These are phyloP conservation scores for Aspergillus aculeatus DNA, from an alignment of 2,329 filamentous ascomycete species.

Conservation along the genomic window DNA sequence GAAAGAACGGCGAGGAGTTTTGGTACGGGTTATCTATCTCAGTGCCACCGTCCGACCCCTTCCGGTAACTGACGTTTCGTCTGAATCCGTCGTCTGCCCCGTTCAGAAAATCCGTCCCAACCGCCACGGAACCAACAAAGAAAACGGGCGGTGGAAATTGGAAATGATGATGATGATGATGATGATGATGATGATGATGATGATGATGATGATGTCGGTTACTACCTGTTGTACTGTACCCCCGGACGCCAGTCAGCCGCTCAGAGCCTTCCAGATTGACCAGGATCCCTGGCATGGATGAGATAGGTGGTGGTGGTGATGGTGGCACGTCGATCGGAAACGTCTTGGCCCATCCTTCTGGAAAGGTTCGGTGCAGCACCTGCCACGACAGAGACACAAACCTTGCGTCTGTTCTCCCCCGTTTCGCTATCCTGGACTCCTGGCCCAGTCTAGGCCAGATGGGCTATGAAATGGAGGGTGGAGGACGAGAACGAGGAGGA, in stretches of 20 bases:
- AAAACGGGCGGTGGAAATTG: background rate
- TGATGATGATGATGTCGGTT: conserved; percentile 8
- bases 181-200: conserved; percentile 5
- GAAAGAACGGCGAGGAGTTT: background rate
- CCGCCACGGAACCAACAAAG: background rate
- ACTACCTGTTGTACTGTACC: conserved; percentile 5
- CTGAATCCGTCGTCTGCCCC: conserved; percentile 4
- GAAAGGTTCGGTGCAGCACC: conserved; percentile 36
- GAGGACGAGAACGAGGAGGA: background rate
- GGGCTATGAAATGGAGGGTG: background rate
- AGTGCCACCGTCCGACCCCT: conserved; percentile 3
- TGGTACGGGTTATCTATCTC: background rate
- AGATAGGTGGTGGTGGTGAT: conserved; percentile 13
- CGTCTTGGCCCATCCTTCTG: conserved; percentile 29
- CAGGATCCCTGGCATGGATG: conserved; percentile 1
- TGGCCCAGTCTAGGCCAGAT: background rate
- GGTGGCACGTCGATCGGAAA: conserved; percentile 18
- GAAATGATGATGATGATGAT: conserved; percentile 4
- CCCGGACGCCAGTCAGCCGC: background rate
- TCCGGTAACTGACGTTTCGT: conserved; percentile 6
- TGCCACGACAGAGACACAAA: background rate
- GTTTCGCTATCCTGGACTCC: background rate
- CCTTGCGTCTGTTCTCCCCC: background rate
- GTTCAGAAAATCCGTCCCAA: background rate
- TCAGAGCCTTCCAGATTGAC: conserved; percentile 5